Base-by-base conservation (phyloP, 164 flowering plant genomes). In the Nymphaea thermarum region DNA sequence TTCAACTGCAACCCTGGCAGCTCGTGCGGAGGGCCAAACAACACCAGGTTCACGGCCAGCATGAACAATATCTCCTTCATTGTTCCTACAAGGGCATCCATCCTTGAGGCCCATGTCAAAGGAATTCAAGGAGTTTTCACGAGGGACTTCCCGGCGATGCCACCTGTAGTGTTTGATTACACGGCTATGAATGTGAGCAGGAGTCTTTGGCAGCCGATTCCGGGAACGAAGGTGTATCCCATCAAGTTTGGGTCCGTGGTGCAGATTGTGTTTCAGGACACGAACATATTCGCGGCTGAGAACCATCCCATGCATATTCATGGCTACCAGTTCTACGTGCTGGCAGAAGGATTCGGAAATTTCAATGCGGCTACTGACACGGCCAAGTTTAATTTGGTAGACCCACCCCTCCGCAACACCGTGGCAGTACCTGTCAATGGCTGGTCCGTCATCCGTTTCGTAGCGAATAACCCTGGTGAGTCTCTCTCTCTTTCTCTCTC, bases 251-350 rank as follows among this genome's bases (percentile, higher is more conserved):
- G 90, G 3, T 73, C 91, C 7, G 73, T 6, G 0, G 91, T 93
- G 42, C 91, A 90, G 64, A 64, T 90, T 5, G 90, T 93, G 57
- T 67, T 90, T 16, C 98, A 90, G 72, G 96, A 79, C 44, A 88
- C 95, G 2, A 84, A 77, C 42, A 88, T 93, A 14, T 75, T 85
- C 60, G 70, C 86, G 0, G 78, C 83, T 2, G 98, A 93, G 71
- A 84, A 89, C 65, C 98, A 93, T 66, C 98, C 98, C 0, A 85
- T 90, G 78, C 98, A 93, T 76, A 82, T 93, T 15, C 98, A 93
- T 73, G 98, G 98, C 4, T 83, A 87, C 72, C 80, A 85, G 60
- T 88, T 93, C 83, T 88, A 73, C 42, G 80, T 93, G 1, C 68
- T 93, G 17, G 98, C 85, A 2, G 71, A 71, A 61, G 98, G 96